Evolutionary conservation across 164 flowering plant species (phyloP).

Genomic region (Akebia trifoliata): DNA sequence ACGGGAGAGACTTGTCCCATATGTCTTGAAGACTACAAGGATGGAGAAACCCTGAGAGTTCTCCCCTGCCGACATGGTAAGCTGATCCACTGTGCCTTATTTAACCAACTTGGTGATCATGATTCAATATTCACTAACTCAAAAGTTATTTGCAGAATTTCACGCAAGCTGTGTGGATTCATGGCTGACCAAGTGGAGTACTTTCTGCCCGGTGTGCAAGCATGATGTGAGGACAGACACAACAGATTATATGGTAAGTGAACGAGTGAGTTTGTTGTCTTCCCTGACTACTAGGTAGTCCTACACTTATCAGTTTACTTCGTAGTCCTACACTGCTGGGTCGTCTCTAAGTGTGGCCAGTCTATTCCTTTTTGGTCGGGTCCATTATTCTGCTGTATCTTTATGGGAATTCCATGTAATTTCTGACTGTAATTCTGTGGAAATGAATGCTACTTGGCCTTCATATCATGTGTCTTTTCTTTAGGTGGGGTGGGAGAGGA

Average conservation of each 20-base stretch:
- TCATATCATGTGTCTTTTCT: no score
- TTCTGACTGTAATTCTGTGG: no score
- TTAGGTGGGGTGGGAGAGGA: no score
- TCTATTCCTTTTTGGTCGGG: no score
- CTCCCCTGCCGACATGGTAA: conserved; percentile 68
- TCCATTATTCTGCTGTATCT: no score
- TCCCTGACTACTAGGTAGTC: conserved; percentile 5
- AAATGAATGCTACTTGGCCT: no score
- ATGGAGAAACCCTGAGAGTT: conserved; percentile 47
- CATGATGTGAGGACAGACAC: conserved; percentile 27
- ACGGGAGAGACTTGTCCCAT: conserved; percentile 50
- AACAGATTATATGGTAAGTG: conserved; percentile 14
- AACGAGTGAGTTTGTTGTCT: conserved; percentile 10
- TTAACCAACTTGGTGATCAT: not conserved
- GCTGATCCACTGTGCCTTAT: not conserved
- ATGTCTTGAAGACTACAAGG: conserved; percentile 60
- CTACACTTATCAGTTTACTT: no score
- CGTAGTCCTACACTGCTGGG: no score
- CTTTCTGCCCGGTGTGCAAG: conserved; percentile 71
- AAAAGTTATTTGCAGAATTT: conserved; percentile 39
- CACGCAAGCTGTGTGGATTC: conserved; percentile 53
- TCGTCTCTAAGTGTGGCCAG: no score
- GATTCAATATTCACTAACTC: not conserved
- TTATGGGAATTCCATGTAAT: no score
- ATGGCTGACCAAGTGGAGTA: conserved; percentile 66